Evolutionary conservation across 2,329 filamentous ascomycete species (phyloP), one percentile per base, ranked within the genome.

Genomic region (Calonectria hawksworthii): DNA sequence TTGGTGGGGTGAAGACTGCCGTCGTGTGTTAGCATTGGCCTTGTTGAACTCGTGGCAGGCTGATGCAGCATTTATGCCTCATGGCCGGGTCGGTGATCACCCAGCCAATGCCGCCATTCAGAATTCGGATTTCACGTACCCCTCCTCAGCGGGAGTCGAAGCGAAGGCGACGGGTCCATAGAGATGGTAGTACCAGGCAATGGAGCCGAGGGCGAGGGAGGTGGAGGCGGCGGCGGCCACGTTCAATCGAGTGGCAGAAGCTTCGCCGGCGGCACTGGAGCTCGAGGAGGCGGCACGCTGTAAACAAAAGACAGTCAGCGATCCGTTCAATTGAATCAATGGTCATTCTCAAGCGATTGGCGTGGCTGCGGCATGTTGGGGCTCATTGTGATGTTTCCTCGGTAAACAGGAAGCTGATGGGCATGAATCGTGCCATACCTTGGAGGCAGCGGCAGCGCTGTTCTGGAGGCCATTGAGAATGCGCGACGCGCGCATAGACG

Each of bases 161-260:
- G 97, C 97, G 87, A 95, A 92, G 77, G 95, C 94, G 83, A 94
- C 93, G 83, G 95, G 92, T 84, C 96, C 97, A 88, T 98, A 99
- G 82, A 98, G 93, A 88, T 98, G 95, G 87, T 96, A 98, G 90
- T 98, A 99, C 96, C 96, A 99, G 82, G 95, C 96, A 83, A 96
- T 93, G 80, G 96, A 96, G 83, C 96, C 96, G 87, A 95, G 90
- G 83, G 96, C 95, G 84, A 96, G 91, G 82, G 94, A 92, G 82
- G 96, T 98, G 82, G 97, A 96, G 85, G 94, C 95, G 83, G 93
- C 92, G 84, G 95, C 95, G 85, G 96, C 94, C 83, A 96, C 90
- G 88, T 96, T 98, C 87, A 97, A 90, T 88, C 93, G 93, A 87
- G 94, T 93, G 83, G 94, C 90, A 83, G 95, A 94, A 77, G 87